Evolutionary conservation across 2,329 filamentous ascomycete species (phyloP).

Genomic region (Huntiella omanensis): DNA sequence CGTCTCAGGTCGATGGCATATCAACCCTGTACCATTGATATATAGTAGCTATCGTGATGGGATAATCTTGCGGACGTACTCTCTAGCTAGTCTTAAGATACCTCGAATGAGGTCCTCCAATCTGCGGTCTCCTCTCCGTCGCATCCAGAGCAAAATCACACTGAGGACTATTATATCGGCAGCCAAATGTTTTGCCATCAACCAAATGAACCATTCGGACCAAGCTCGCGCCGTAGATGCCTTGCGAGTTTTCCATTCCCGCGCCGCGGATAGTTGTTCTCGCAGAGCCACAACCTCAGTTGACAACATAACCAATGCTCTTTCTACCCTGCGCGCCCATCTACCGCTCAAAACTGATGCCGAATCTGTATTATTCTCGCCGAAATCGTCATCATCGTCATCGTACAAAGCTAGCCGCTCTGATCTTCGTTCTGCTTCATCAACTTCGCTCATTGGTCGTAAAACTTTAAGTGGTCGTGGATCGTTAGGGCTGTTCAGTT

Average conservation of each 20-base stretch:
- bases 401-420: constrained; percentile 28
- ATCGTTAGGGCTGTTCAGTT: constrained; percentile 15
- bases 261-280: constrained; percentile 68
- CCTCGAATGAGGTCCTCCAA: constrained; percentile 57
- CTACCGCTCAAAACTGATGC: constrained; percentile 12
- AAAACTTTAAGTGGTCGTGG: constrained; percentile 45
- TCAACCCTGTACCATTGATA: too few species aligned
- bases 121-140: constrained; percentile 48
- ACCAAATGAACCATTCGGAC: constrained; percentile 52
- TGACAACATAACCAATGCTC: constrained; percentile 71
- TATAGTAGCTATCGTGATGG: constrained; percentile 27
- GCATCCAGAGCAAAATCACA: constrained; percentile 52
- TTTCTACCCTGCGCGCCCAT: constrained; percentile 71
- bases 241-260: constrained; percentile 49
- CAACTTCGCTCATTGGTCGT: constrained; percentile 71
- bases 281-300: constrained; percentile 81
- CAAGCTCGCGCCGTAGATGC: constrained; percentile 48
- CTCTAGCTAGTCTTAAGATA: constrained; percentile 34
- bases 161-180: constrained; percentile 50
- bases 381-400: constrained; percentile 25
- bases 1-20: too few species aligned
- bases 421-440: constrained; percentile 42
- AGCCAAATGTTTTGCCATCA: constrained; percentile 51
- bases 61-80: constrained; percentile 39
- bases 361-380: constrained; percentile 11